Percentiles rank a stretch among this genome's conserved stretches.
Conservation (phyloP, 2,329 filamentous ascomycete genomes). For the Parastagonospora avenae region DNA sequence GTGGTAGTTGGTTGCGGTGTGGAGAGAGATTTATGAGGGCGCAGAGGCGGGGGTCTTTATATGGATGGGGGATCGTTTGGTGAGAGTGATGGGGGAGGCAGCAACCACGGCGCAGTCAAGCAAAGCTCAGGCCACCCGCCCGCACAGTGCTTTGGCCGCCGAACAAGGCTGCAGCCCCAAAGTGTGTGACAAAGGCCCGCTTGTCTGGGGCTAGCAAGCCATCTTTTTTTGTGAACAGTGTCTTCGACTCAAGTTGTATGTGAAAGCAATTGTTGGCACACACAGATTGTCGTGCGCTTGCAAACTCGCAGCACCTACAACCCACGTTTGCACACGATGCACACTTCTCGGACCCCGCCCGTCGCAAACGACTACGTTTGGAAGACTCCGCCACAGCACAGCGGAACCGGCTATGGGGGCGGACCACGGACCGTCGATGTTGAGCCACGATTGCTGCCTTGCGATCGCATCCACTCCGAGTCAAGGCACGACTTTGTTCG, state of each 20-base stretch:
- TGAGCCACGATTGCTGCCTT: not conserved
- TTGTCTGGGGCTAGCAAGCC: not conserved
- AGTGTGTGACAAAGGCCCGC: not conserved
- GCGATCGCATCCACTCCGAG: not conserved
- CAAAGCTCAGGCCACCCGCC: not conserved
- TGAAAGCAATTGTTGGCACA: not conserved
- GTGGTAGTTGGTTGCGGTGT: not conserved
- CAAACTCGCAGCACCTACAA: not conserved
- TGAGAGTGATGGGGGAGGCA: constrained; percentile 15
- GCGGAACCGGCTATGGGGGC: no score
- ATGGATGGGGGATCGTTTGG: constrained; percentile 11
- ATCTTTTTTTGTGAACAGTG: not conserved
- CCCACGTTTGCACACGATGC: not conserved
- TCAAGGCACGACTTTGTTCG: not conserved
- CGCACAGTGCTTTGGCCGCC: constrained; percentile 1
- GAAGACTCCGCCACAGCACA: not conserved
- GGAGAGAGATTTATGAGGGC: constrained; percentile 2
- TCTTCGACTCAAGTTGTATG: not conserved
- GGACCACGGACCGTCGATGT: no score
- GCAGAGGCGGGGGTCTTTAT: constrained; percentile 12
- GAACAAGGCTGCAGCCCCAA: constrained; percentile 28
- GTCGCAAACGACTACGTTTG: not conserved
- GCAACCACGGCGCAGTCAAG: constrained; percentile 2
- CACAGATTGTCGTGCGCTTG: not conserved
- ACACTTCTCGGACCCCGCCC: not conserved